Percentiles rank a stretch among this genome's conserved stretches.
Evolutionary conservation across 495 filamentous ascomycete species (phyloP).

Genomic region (Trichoderma asperelloides): DNA sequence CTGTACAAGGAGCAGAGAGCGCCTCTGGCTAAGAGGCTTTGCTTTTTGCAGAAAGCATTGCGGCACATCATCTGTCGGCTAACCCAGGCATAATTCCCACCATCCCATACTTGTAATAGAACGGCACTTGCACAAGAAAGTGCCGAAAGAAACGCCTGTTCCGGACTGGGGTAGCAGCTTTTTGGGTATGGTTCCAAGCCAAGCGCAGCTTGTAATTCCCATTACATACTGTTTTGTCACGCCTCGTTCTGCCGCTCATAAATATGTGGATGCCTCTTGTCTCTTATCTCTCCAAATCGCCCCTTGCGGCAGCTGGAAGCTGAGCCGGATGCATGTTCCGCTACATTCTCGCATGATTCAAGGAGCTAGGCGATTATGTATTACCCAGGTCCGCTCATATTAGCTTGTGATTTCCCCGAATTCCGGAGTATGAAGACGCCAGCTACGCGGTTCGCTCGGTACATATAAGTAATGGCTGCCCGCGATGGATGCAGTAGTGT

Average conservation of each 20-base stretch:
- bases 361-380: background rate
- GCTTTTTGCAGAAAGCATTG: background rate
- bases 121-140: background rate
- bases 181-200: background rate
- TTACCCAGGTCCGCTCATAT: background rate
- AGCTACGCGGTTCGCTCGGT: background rate
- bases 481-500: background rate
- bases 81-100: background rate
- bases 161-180: background rate
- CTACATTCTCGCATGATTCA: background rate
- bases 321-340: background rate
- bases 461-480: background rate
- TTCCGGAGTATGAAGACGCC: background rate
- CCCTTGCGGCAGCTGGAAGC: background rate
- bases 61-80: background rate
- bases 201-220: background rate
- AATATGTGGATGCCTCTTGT: background rate
- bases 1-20: background rate
- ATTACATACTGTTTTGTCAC: background rate
- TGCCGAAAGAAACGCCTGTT: conserved; percentile 2
- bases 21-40: background rate
- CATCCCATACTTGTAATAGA: background rate
- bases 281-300: background rate
- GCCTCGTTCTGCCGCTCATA: background rate
- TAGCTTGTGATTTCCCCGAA: background rate